Conservation (phyloP, 257 asterid species). For the Thymus quinquecostatus region DNA sequence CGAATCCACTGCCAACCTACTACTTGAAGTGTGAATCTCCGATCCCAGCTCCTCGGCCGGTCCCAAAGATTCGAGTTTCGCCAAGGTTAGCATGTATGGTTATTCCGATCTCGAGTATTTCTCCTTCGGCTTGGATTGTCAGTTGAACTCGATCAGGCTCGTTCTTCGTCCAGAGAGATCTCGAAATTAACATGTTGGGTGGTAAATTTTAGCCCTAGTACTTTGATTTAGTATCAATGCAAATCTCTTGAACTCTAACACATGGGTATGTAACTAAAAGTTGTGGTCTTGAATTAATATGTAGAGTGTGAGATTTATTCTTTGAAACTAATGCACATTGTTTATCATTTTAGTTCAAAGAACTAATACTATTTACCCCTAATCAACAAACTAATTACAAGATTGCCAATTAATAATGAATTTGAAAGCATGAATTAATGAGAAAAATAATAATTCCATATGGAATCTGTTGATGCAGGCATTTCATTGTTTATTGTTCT, state of each 20-base stretch:
- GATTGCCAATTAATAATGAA: not conserved
- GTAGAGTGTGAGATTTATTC: not conserved
- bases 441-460: constrained; percentile 12
- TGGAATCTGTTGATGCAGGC: constrained; percentile 31
- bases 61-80: constrained; percentile 55
- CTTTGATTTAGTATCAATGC: no score
- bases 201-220: no score
- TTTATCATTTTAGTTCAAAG: no score
- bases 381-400: not conserved
- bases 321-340: not conserved
- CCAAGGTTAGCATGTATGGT: constrained; percentile 63
- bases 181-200: no score
- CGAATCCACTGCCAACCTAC: constrained; percentile 15
- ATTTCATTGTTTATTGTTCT: constrained; percentile 27
- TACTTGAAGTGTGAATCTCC: constrained; percentile 35
- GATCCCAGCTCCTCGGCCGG: constrained; percentile 70
- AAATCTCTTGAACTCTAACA: no score
- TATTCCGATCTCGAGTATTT: constrained; percentile 42
- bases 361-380: not conserved
- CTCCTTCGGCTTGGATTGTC: constrained; percentile 20
- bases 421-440: not conserved
- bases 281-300: not conserved
- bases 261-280: no score
- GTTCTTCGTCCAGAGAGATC: not conserved
- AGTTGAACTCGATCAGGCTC: not conserved